phyloP scores from a whole-genome alignment of 139 green algal genomes.

The Dunaliella primolecta region DNA sequence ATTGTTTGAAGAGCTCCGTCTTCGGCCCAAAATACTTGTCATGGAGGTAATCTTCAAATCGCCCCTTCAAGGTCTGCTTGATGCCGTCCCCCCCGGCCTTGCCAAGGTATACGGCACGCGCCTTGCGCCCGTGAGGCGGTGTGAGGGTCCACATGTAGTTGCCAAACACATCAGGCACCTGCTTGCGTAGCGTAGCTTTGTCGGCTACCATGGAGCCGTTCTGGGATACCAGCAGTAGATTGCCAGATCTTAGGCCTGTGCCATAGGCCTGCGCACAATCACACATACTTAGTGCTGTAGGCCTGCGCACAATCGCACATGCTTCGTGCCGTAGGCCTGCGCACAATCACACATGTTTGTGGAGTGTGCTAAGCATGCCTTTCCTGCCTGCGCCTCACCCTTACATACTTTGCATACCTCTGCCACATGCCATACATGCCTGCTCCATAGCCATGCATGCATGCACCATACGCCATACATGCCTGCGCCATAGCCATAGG shows the following conservation, averaged over 20 bases:
- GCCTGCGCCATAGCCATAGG: too few relatives aligned
- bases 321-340: background rate
- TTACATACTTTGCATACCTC: too few relatives aligned
- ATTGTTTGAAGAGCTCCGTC: background rate
- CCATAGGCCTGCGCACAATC: background rate
- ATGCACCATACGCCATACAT: too few relatives aligned
- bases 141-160: background rate
- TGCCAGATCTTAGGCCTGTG: background rate
- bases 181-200: background rate
- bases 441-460: too few relatives aligned
- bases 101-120: background rate
- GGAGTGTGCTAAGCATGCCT: too few relatives aligned
- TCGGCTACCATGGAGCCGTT: background rate
- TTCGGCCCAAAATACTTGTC: background rate
- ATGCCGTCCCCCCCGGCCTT: background rate
- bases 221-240: background rate
- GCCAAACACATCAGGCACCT: background rate
- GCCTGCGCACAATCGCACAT: background rate
- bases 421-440: too few relatives aligned
- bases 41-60: background rate
- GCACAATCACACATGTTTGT: too few relatives aligned
- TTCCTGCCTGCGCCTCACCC: too few relatives aligned
- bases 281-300: too few relatives aligned
- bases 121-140: background rate
- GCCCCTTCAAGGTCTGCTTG: background rate